Evolutionary conservation across 805 yeast species (phyloP), one percentile per base, ranked within the genome.

Genomic region (Saturnispora kantuleensis): DNA sequence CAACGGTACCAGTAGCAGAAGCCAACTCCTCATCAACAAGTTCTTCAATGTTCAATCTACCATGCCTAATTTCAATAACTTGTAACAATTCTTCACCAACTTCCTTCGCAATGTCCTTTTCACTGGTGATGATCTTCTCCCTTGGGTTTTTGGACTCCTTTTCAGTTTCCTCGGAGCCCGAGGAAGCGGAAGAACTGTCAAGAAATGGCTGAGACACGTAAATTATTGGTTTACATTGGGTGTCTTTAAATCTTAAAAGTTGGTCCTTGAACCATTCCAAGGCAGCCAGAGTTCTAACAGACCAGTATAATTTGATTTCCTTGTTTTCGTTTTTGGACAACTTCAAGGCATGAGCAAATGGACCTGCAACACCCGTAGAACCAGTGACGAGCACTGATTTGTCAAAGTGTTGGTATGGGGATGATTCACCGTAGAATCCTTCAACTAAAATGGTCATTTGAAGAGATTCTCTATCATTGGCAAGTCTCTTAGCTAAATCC

Each of bases 291-390:
- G 77, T 75, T 45, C 80, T 67, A 9, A 83, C 67, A 8, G 73
- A 69, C 95, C 95, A 86, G 32, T 73, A 62, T 44, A 84, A 67
- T 46, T 73, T 71, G 29, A 69, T 59, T 35, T 59, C 56, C 18
- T 61, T 66, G 37, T 62, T 43, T 35, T 63, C 57, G 8, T 54
- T 45, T 10, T 47, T 17, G 7, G 66, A 71, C n/a, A 63, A 47
- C 17, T 56, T 56, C 35, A 43, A 28, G 16, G 66, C 70, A 54
- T 73, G 75, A 11, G 71, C 64, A 50, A 62, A 70, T 29, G 71
- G 66, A 39, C 79, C 84, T 1, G 90, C 79, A 42, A 84, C 67
- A 44, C 93, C 93, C 44, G 77, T 77, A 29, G 93, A 90, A 39
- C 87, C 89, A 7, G 89, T 82, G 18, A 83, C 49, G 37, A 80